These are phyloP conservation scores for Podospora bellae-mahoneyi DNA, from an alignment of 495 filamentous ascomycete genomes.

Conservation along the genomic window DNA sequence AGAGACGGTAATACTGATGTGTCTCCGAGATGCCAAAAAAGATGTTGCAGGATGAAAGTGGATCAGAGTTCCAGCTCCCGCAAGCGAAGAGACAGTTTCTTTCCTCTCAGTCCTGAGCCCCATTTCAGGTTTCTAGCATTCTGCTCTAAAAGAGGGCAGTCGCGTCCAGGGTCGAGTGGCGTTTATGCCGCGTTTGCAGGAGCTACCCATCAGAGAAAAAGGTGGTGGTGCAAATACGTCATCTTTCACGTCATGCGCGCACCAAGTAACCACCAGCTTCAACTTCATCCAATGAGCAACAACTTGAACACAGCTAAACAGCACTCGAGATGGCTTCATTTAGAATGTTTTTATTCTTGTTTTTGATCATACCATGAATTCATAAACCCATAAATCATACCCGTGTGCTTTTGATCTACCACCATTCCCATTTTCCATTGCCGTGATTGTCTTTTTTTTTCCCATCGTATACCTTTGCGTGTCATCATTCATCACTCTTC, in stretches of 20 bases:
- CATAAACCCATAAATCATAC: not conserved
- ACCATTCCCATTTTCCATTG: not conserved
- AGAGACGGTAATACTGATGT: not conserved
- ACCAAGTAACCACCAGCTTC: not conserved
- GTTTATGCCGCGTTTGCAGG: not conserved
- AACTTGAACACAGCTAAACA: not conserved
- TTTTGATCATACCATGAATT: not conserved
- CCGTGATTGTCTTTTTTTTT: not conserved
- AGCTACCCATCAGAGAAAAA: slow-evolving; percentile 1
- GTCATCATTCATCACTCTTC: slow-evolving; percentile 16
- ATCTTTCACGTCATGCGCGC: not conserved
- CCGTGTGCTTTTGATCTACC: not conserved
- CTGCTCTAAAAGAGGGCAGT: not conserved
- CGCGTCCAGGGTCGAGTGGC: not conserved
- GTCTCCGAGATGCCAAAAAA: not conserved
- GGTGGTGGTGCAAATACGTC: not conserved
- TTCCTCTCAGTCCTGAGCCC: not conserved
- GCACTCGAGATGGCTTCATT: not conserved
- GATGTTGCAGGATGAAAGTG: not conserved
- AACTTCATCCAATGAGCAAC: not conserved
- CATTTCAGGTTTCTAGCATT: not conserved
- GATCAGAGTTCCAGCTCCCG: not conserved
- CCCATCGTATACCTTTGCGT: not conserved
- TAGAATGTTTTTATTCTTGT: not conserved
- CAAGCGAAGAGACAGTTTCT: not conserved